Base-by-base conservation (phyloP, 1,284 basidiomycete species). In the Naganishia sp. region DNA sequence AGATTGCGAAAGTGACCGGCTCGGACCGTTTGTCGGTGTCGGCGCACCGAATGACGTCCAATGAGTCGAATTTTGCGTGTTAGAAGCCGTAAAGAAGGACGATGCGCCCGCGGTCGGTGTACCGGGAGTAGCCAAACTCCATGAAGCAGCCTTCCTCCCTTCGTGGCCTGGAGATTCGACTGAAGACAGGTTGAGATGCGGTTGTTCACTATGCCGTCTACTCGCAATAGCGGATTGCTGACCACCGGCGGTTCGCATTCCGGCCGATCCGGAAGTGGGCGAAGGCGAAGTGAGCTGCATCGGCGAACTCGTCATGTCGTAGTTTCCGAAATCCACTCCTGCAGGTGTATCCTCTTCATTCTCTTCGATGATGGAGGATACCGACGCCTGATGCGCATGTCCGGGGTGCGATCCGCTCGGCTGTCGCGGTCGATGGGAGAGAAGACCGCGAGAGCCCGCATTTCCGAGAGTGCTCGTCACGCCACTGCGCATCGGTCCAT, bases 31-130 rank as follows among this genome's bases (percentile, higher is more conserved):
- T n/a, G 64, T 60, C 28, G 64, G 64, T 6, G 64, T 66, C 3
- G 57, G 9, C 11, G 57, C 43, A 28, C 58, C 58, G 32, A 66
- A 66, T 21, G 54, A 57, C 45, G 65, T 66, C 65, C 65, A 66
- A 1, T 43, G 42, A 15, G 43, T 6, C 23, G 55, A 46, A 28
- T n/a, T 23, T 15, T 35, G 41, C 4, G 15, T 23, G 1, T 25
- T 21, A 32, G 52, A 23, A 11, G 39, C 17, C 32, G 52, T 15
- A 56, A 66, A 66, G 21, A 66, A 51, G 5, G 32, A 50, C 21
- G 42, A 50, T 9, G 51, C 51, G 28, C 51, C 52, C 7, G 51
- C 65, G 6, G 57, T 57, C 17, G 65, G 65, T 6, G 65, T 66
- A 31, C 58, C 50, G 17, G 65, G 65, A 6, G 57, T 61, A 6